phyloP scores from a whole-genome alignment of 768 basidiomycete species.

The Butyriboletus loyo region DNA sequence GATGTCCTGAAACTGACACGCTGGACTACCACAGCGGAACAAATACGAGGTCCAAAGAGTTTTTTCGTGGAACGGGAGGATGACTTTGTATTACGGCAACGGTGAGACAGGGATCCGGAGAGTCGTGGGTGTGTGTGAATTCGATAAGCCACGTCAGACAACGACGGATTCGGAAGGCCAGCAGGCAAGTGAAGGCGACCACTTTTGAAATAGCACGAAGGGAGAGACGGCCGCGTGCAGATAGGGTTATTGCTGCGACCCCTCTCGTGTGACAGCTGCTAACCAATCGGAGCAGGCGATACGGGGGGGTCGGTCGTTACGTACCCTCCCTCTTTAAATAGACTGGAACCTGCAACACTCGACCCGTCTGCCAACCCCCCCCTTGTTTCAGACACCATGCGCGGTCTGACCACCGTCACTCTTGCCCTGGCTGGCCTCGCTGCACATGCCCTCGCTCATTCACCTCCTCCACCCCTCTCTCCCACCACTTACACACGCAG shows the following conservation, averaged over 20 bases:
- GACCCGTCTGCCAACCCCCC: not conserved
- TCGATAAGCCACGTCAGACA: no score
- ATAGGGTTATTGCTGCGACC: slow-evolving; percentile 15
- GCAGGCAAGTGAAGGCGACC: no score
- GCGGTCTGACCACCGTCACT: slow-evolving; percentile 62
- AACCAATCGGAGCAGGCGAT: slow-evolving; percentile 16
- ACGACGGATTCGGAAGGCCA: no score
- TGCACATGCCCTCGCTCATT: slow-evolving; percentile 50
- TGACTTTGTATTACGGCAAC: no score
- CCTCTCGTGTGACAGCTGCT: slow-evolving; percentile 17
- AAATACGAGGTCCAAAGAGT: no score
- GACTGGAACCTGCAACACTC: not conserved
- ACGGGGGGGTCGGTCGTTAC: slow-evolving; percentile 14
- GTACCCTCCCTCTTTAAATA: slow-evolving; percentile 20
- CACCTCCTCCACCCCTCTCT: slow-evolving; percentile 14
- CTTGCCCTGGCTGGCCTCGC: slow-evolving; percentile 59
- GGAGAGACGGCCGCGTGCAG: slow-evolving; percentile 6
- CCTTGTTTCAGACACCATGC: slow-evolving; percentile 41
- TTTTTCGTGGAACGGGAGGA: no score
- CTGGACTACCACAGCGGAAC: no score
- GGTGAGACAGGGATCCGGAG: no score
- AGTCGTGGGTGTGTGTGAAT: no score
- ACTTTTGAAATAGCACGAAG: no score
- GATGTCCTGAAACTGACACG: no score
- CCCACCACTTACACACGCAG: slow-evolving; percentile 35